phyloP scores from a whole-genome alignment of 129 eudicot genomes.

The Apium graveolens region DNA sequence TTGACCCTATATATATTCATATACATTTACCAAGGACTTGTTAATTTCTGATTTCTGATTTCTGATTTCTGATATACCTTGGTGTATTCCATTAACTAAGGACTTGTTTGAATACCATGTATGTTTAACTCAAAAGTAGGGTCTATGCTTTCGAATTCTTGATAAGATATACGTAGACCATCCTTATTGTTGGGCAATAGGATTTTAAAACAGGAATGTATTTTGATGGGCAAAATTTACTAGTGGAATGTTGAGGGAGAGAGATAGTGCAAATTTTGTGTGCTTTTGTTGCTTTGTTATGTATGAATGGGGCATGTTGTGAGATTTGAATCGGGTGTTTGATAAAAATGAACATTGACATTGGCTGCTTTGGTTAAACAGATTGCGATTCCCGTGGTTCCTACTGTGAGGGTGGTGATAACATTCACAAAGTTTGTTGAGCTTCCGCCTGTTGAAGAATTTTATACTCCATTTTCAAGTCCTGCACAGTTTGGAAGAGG shows the following conservation, averaged over 20 bases:
- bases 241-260: not conserved
- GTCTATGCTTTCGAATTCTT: not conserved
- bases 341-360: not conserved
- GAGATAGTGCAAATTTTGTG: not conserved
- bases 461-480: conserved; percentile 81
- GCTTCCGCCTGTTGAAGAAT: conserved; percentile 58
- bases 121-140: not conserved
- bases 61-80: not conserved
- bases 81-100: not conserved
- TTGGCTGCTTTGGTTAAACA: conserved; percentile 19
- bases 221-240: not conserved
- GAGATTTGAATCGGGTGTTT: not conserved
- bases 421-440: conserved; percentile 89
- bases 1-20: conserved; percentile 2
- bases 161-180: not conserved
- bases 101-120: not conserved
- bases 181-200: not conserved
- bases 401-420: conserved; percentile 83
- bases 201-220: no score
- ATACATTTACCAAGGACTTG: no score
- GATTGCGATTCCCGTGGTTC: conserved; percentile 95
- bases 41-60: no score
- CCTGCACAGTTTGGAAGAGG: conserved; percentile 37
- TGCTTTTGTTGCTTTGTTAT: not conserved
- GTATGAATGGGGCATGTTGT: not conserved